Conservation (phyloP, 768 basidiomycete species). For the Nevesoporus exiguus region DNA sequence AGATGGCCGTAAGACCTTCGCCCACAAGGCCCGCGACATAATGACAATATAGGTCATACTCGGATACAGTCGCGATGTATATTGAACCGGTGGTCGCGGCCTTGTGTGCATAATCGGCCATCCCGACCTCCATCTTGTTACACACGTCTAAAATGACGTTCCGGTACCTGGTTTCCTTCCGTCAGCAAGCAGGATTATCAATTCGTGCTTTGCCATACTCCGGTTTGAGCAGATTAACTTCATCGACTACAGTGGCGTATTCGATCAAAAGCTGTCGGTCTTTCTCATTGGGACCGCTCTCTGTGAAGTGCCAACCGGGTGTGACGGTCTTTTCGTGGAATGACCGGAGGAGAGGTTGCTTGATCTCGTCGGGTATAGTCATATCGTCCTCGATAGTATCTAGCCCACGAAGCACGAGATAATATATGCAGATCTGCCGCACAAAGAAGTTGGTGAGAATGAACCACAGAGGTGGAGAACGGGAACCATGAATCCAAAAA, state of each 20-base stretch:
- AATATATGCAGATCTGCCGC: conserved; percentile 85
- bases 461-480: not conserved
- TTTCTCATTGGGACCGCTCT: conserved; percentile 81
- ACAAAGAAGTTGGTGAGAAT: conserved; percentile 1
- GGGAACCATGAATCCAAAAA: not conserved
- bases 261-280: conserved; percentile 83
- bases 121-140: conserved; percentile 86
- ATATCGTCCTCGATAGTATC: conserved; percentile 99
- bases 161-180: conserved; percentile 50
- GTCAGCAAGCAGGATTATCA: not conserved
- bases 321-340: conserved; percentile 79
- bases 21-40: conserved; percentile 98
- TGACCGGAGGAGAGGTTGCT: conserved; percentile 78
- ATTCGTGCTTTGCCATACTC: conserved; percentile 38
- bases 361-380: conserved; percentile 83
- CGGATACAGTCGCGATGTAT: conserved; percentile 70
- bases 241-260: conserved; percentile 77
- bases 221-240: conserved; percentile 65
- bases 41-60: conserved; percentile 98
- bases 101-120: conserved; percentile 93
- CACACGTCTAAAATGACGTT: conserved; percentile 79
- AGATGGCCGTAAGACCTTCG: conserved; percentile 88
- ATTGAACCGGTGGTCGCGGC: conserved; percentile 67
- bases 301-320: conserved; percentile 85
- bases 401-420: conserved; percentile 88